Conservation (phyloP, 768 basidiomycete genomes). For the Boletus speciosus region DNA sequence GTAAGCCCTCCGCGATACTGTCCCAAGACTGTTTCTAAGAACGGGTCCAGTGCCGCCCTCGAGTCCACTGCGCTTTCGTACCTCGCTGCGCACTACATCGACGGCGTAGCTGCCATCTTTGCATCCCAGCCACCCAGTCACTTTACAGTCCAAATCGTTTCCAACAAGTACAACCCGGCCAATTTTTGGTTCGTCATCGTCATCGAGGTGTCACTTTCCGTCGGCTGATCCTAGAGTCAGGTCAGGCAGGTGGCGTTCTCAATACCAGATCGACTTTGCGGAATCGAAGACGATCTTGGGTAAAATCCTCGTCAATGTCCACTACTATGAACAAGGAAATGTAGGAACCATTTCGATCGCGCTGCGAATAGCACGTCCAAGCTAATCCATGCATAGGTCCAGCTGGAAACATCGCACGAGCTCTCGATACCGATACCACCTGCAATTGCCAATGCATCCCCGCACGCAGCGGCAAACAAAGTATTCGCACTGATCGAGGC, state of each 20-base stretch:
- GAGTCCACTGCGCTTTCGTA: constrained; percentile 67
- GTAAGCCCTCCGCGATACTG: constrained; percentile 37
- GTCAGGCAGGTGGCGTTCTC: constrained; percentile 94
- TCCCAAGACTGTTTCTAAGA: neutral
- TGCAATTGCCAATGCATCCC: constrained; percentile 50
- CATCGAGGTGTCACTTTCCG: neutral
- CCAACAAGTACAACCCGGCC: constrained; percentile 90
- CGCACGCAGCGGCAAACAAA: constrained; percentile 57
- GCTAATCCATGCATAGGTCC: constrained; percentile 55
- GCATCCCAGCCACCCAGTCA: constrained; percentile 43
- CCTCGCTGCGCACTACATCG: constrained; percentile 75
- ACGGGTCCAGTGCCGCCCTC: constrained; percentile 54
- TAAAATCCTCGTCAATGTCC: constrained; percentile 76
- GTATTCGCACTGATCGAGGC: constrained; percentile 77
- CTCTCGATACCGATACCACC: constrained; percentile 62
- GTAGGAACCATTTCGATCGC: constrained; percentile 39
- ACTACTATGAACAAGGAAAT: constrained; percentile 98
- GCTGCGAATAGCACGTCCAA: neutral
- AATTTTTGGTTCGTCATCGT: constrained; percentile 76
- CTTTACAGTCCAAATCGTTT: constrained; percentile 81
- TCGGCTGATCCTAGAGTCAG: constrained; percentile 36
- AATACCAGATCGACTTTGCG: constrained; percentile 69
- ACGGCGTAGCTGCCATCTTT: constrained; percentile 76
- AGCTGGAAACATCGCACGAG: constrained; percentile 75
- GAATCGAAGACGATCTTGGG: constrained; percentile 60